Evolutionary conservation across 164 flowering plant genomes (phyloP), one percentile per base, ranked within the genome.

Genomic region (Pachysandra terminalis): DNA sequence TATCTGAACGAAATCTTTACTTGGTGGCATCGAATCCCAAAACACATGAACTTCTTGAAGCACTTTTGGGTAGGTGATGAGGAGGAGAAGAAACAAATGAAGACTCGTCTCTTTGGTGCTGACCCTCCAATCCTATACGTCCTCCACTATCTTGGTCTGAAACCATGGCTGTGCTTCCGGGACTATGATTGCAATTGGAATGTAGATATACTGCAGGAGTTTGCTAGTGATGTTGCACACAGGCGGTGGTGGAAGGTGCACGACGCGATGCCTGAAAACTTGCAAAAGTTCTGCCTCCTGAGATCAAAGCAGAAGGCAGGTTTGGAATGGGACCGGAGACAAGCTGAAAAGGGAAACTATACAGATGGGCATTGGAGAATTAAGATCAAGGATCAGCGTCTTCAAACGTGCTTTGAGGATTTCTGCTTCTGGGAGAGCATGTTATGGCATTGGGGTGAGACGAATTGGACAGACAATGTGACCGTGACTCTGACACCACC

Each of bases 11-110:
- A 93, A 56, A 81, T 93, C 32, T 90, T 90, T 76, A 87, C 97
- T 48, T 90, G 98, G 96, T 93, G 98, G 98, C 98, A 93, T 69
- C 85, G 98, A 22, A 85, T 93, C 23, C 98, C 98, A 9, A 93
- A 80, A 63, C 91, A 81, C 77, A 90, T 93, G 95, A 93, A 93
- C 74, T 93, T 89, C 81, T 78, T 93, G 82, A 93, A 93, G 81
- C 89, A 90, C 68, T 90, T 85, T 68, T 93, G 98, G 98, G 76
- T 66, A 45, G 93, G 96, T 1, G 96, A 93, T 53, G 92, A 87
- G 72, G 82, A 75, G 45, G 93, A 89, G 79, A 83, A 74, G 68
- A 93, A 87, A 70, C 73, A 65, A 52, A 81, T 67, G 85, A 93
- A 93, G 73, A 85, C 74, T 24, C 84, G 73, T 21, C 85, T 93